phyloP scores from a whole-genome alignment of 139 green algal genomes.

The Tetradesmus lagerheimii region DNA sequence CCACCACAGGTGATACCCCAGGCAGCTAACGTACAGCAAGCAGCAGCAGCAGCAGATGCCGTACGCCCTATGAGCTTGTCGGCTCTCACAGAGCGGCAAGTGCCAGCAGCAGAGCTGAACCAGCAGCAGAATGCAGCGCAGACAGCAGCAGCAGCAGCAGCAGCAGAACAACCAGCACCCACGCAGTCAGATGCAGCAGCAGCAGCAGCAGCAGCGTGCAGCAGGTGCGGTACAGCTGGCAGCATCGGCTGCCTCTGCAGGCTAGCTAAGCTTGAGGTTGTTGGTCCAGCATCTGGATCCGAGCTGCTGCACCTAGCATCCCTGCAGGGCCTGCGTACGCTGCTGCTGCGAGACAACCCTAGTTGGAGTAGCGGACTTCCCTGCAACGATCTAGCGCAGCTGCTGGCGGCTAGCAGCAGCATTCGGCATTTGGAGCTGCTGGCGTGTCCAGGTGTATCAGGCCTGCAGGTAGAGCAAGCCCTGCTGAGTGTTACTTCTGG shows the following conservation, averaged over 20 bases:
- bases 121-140: not conserved
- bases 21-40: not conserved
- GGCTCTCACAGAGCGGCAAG: not conserved
- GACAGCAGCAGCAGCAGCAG: not conserved
- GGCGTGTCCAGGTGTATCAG: not conserved
- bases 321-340: not conserved
- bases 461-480: not conserved
- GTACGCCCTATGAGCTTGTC: not conserved
- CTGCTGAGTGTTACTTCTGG: not conserved
- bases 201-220: not conserved
- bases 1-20: not conserved
- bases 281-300: not conserved
- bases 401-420: not conserved
- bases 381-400: not conserved
- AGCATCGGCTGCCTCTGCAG: not conserved
- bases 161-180: too few species aligned
- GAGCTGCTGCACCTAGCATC: slow-evolving; percentile 8
- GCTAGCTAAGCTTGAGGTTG: not conserved
- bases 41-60: not conserved
- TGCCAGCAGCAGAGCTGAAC: not conserved
- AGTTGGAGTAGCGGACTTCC: slow-evolving; percentile 20
- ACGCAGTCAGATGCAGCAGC: not conserved
- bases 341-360: slow-evolving; percentile 16
- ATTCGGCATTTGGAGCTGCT: not conserved
- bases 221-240: not conserved